phyloP scores from a whole-genome alignment of 371 early-diverging fungal genomes.

The Fennellomyces sp. region DNA sequence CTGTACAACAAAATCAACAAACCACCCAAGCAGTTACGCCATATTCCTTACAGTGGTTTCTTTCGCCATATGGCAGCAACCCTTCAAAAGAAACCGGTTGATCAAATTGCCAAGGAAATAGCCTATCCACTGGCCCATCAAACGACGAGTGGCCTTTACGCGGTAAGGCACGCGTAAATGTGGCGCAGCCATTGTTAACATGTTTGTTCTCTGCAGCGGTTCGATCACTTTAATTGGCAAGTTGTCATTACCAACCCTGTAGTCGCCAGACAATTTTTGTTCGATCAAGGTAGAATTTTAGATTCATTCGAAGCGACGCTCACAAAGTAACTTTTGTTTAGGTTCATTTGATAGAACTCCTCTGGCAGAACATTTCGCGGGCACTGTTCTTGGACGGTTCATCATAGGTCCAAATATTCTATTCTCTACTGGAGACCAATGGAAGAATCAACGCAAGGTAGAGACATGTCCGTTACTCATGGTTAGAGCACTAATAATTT shows the following conservation, averaged over 20 bases:
- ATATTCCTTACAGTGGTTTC: constrained; percentile 10
- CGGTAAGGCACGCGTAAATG: no score
- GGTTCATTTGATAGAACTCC: constrained; percentile 23
- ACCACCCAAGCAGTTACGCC: constrained; percentile 7
- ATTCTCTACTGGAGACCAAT: constrained; percentile 17
- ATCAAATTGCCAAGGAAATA: constrained; percentile 1
- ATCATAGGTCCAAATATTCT: constrained; percentile 23
- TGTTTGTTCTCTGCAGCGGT: background rate
- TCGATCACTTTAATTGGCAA: constrained; percentile 16
- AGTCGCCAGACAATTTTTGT: constrained; percentile 14
- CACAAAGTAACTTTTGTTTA: no score
- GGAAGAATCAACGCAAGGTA: constrained; percentile 28
- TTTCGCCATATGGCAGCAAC: background rate
- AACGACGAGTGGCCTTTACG: constrained; percentile 1
- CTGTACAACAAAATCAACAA: background rate
- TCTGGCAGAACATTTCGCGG: background rate
- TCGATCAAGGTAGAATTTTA: constrained; percentile 24
- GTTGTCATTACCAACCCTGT: constrained; percentile 21
- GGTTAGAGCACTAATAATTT: no score
- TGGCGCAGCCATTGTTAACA: no score
- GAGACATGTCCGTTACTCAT: no score
- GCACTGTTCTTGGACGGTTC: constrained; percentile 11
- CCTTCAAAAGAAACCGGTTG: background rate
- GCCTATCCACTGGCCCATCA: constrained; percentile 1
- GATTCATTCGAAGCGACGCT: no score